Evolutionary conservation across 2,329 filamentous ascomycete genomes (phyloP), one percentile per base, ranked within the genome.

Genomic region (Penicillium corylophilum): DNA sequence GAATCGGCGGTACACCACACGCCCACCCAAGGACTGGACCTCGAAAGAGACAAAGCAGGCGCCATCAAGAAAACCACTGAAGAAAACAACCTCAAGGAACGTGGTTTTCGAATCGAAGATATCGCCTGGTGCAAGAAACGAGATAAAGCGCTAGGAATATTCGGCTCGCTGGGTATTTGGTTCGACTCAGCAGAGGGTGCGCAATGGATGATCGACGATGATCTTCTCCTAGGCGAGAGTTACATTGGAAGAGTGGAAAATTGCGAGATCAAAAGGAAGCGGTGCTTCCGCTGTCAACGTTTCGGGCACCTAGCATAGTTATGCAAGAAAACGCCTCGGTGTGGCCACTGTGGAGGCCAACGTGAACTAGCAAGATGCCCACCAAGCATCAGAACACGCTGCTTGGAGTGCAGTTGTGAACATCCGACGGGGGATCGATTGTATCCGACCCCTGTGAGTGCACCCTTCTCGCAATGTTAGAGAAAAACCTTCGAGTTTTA

Each of bases 261-360:
- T 2, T 58, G 57, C n/a, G 22, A 56, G 40, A 40, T 60, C 2
- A 56, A 66, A 35, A 51, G 50, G 36, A 62, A 63, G 40, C 45
- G 57, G 33, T 65, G 54, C 45, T 51, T 51, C 41, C 50, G 54
- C 9, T 66, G 60, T 46, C 48, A 64, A 51, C 23, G 39, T 43
- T 60, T 67, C 38, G 54, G 64, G 8, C 54, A 67, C 44, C 50
- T 66, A 15, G 60, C 55, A n/a, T 64, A 52, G 59, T 57, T 47
- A 38, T 66, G 59, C 29, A 61, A 63, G 39, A 56, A 67, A 40
- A 49, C 43, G 20, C 51, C 51, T 7, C 51, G 55, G 39, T 68
- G 51, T 44, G 49, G 59, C 20, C 45, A 64, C 42, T 68, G 51
- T 16, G 48, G 39, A 5, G 46, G 61, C 5, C 31, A 59, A 42